Evolutionary conservation across 805 yeast genomes (phyloP).

Genomic region (Ogataea allantospora): DNA sequence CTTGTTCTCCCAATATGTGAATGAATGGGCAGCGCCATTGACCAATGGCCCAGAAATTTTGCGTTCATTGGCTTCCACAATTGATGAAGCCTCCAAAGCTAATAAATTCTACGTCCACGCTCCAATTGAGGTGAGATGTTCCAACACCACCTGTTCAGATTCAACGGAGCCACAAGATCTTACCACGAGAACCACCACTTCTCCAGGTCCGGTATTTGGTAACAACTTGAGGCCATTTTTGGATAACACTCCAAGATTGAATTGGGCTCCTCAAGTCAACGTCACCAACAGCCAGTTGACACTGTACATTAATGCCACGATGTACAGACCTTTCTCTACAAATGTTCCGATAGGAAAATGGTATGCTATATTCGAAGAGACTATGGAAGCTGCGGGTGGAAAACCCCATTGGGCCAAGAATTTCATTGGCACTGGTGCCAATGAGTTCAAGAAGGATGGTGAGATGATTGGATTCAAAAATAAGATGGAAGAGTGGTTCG

Average conservation of each 20-base stretch:
- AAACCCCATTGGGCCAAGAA: slow-evolving; percentile 99
- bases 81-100: slow-evolving; percentile 54
- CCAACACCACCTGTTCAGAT: slow-evolving; percentile 66
- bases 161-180: slow-evolving; percentile 43
- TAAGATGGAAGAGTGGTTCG: slow-evolving; percentile 75
- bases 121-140: slow-evolving; percentile 91
- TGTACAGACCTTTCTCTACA: slow-evolving; percentile 88
- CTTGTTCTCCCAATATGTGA: slow-evolving; percentile 86
- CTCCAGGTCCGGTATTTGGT: slow-evolving; percentile 82
- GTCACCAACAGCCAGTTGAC: slow-evolving; percentile 76
- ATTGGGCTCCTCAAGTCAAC: slow-evolving; percentile 51
- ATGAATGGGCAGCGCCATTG: slow-evolving; percentile 97
- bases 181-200: slow-evolving; percentile 45
- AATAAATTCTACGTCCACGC: slow-evolving; percentile 85
- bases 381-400: slow-evolving; percentile 77
- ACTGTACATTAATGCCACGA: slow-evolving; percentile 86
- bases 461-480: slow-evolving; percentile 79
- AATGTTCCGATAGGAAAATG: slow-evolving; percentile 74
- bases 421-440: slow-evolving; percentile 59
- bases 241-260: slow-evolving; percentile 73
- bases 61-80: slow-evolving; percentile 57
- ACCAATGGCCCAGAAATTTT: slow-evolving; percentile 72
- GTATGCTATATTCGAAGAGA: slow-evolving; percentile 80
- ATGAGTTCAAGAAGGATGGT: slow-evolving; percentile 52
- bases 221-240: slow-evolving; percentile 77